These are phyloP conservation scores for Herpetospermum pedunculosum DNA, from an alignment of 306 rosid species.

Conservation along the genomic window DNA sequence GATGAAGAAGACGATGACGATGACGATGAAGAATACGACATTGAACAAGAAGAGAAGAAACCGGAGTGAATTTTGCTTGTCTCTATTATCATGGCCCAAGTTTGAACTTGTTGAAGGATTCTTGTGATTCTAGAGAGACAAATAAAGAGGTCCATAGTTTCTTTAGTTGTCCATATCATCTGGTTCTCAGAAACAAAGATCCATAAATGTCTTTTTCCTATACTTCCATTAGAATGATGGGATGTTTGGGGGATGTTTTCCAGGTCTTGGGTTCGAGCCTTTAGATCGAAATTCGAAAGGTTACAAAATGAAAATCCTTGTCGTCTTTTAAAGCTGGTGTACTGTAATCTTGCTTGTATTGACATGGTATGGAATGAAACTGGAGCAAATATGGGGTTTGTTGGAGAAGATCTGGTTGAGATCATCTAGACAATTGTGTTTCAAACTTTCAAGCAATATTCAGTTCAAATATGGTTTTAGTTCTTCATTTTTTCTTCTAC, in stretches of 20 bases:
- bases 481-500: not conserved
- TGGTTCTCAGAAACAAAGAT: not conserved
- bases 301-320: not conserved
- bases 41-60: conserved; percentile 17
- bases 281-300: not conserved
- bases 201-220: not conserved
- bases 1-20: conserved; percentile 26
- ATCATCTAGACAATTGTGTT: not conserved
- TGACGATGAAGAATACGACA: conserved; percentile 1
- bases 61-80: not conserved
- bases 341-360: not conserved
- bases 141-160: not conserved
- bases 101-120: not conserved
- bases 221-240: not conserved
- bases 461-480: not conserved
- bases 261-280: not conserved
- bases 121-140: not conserved
- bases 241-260: not conserved
- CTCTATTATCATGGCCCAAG: not conserved
- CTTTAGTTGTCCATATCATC: conserved; percentile 5
- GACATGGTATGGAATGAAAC: not conserved
- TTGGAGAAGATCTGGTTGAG: not conserved
- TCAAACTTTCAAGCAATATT: not conserved
- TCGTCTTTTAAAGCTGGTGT: not conserved
- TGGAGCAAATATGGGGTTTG: not conserved